These are phyloP conservation scores for Neurospora sp. DNA, from an alignment of 2,329 filamentous ascomycete species.

Conservation along the genomic window DNA sequence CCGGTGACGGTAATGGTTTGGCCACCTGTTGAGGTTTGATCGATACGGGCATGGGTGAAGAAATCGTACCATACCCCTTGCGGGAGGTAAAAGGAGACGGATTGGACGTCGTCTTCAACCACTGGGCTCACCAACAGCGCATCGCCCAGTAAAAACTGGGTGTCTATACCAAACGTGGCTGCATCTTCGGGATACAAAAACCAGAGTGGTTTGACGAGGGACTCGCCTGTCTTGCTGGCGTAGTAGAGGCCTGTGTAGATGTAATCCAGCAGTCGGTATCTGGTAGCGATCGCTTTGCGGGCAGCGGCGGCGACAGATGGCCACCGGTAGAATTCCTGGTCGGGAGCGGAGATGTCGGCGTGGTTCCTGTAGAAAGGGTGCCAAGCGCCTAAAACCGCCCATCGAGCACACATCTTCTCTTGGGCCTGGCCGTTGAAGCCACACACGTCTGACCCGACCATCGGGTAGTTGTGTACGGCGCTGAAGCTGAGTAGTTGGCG, in stretches of 20 bases:
- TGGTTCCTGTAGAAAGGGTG: conserved; percentile 70
- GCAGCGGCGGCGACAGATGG: conserved; percentile 47
- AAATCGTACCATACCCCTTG: conserved; percentile 35
- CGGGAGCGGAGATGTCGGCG: conserved; percentile 34
- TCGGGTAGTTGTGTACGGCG: conserved; percentile 56
- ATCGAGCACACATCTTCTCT: conserved; percentile 61
- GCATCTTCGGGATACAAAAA: conserved; percentile 49
- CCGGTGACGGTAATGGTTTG: conserved; percentile 8
- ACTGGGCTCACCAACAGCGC: not conserved
- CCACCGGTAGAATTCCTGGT: conserved; percentile 68
- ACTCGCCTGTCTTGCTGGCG: conserved; percentile 53
- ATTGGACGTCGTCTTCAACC: conserved; percentile 11
- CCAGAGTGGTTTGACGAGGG: conserved; percentile 60
- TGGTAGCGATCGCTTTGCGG: conserved; percentile 53
- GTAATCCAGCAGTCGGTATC: conserved; percentile 67
- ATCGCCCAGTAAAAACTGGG: conserved; percentile 21
- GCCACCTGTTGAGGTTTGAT: conserved; percentile 26
- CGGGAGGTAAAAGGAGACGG: conserved; percentile 14
- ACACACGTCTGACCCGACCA: conserved; percentile 66
- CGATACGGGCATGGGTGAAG: conserved; percentile 36
- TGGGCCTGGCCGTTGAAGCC: conserved; percentile 64
- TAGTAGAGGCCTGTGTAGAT: conserved; percentile 59
- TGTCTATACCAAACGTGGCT: conserved; percentile 27
- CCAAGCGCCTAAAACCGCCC: conserved; percentile 65
- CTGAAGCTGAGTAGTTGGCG: conserved; percentile 50